These are phyloP conservation scores for Collybia sordida DNA, from an alignment of 768 basidiomycete species.

Conservation along the genomic window DNA sequence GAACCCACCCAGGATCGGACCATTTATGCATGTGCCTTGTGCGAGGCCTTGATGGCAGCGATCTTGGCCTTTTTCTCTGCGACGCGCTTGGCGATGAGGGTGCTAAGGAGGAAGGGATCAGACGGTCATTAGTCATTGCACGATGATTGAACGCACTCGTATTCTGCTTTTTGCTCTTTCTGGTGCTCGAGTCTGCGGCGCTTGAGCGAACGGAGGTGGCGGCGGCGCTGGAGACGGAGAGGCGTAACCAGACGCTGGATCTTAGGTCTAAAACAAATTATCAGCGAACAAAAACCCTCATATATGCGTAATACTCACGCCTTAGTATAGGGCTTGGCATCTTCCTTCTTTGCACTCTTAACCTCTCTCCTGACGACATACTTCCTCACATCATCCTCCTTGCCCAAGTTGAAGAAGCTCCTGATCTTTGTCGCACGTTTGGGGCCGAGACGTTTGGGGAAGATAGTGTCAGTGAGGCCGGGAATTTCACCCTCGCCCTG, in stretches of 20 bases:
- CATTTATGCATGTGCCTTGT: slow-evolving; percentile 42
- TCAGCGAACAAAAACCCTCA: too few relatives aligned
- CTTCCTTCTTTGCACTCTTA: slow-evolving; percentile 81
- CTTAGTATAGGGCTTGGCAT: slow-evolving; percentile 94
- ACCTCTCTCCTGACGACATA: slow-evolving; percentile 96
- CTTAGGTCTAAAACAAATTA: slow-evolving; percentile 66
- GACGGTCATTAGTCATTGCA: slow-evolving; percentile 1
- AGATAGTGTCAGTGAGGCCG: slow-evolving; percentile 86
- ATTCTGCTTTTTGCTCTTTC: slow-evolving; percentile 95
- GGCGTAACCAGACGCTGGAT: slow-evolving; percentile 97
- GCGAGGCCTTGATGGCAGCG: slow-evolving; percentile 84
- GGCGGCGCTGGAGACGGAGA: slow-evolving; percentile 92
- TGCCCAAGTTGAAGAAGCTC: slow-evolving; percentile 94
- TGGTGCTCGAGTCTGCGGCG: slow-evolving; percentile 85
- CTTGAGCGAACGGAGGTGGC: slow-evolving; percentile 87
- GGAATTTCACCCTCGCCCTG: slow-evolving; percentile 90
- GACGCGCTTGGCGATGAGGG: slow-evolving; percentile 82
- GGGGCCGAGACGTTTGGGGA: slow-evolving; percentile 95
- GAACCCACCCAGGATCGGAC: too few relatives aligned
- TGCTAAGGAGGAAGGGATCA: slow-evolving; percentile 29
- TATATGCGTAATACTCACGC: slow-evolving; percentile 56
- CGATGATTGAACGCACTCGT: slow-evolving; percentile 58
- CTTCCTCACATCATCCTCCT: slow-evolving; percentile 98
- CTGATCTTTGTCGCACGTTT: slow-evolving; percentile 98
- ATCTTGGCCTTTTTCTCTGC: slow-evolving; percentile 92